Conservation (phyloP, 305 asterid species). For the Ajuga reptans region DNA sequence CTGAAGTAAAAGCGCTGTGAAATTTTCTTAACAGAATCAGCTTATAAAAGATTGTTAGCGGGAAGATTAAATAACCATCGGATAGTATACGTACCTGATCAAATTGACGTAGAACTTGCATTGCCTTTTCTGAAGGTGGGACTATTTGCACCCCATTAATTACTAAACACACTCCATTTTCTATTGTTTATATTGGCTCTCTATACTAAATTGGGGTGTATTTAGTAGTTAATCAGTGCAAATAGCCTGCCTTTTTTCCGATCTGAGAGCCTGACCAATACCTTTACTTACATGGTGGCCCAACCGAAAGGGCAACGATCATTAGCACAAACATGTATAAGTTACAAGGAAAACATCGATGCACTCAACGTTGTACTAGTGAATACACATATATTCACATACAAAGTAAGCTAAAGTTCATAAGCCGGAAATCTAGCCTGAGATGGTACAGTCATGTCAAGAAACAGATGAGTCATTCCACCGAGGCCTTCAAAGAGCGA, state of each 20-base stretch:
- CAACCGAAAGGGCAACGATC: not conserved
- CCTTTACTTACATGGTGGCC: not conserved
- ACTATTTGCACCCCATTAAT: too few species aligned
- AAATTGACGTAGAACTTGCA: not conserved
- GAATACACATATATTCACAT: not conserved
- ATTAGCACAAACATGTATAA: not conserved
- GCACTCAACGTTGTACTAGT: not conserved
- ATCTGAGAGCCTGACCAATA: not conserved
- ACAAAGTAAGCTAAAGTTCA: constrained; percentile 37
- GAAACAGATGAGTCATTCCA: constrained; percentile 64
- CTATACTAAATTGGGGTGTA: too few species aligned
- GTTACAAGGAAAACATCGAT: not conserved
- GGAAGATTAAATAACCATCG: not conserved
- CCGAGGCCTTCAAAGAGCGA: constrained; percentile 83
- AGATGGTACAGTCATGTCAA: constrained; percentile 56
- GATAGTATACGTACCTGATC: not conserved
- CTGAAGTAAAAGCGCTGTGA: not conserved
- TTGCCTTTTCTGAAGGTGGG: not conserved
- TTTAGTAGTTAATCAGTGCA: too few species aligned
- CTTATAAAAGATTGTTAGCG: not conserved
- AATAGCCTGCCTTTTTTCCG: not conserved
- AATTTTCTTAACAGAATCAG: not conserved
- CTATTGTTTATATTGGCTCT: too few species aligned
- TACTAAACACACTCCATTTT: too few species aligned
- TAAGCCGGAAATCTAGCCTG: constrained; percentile 65